Conservation (phyloP, 75 land plant species). For the Ceratopteris richardii region DNA sequence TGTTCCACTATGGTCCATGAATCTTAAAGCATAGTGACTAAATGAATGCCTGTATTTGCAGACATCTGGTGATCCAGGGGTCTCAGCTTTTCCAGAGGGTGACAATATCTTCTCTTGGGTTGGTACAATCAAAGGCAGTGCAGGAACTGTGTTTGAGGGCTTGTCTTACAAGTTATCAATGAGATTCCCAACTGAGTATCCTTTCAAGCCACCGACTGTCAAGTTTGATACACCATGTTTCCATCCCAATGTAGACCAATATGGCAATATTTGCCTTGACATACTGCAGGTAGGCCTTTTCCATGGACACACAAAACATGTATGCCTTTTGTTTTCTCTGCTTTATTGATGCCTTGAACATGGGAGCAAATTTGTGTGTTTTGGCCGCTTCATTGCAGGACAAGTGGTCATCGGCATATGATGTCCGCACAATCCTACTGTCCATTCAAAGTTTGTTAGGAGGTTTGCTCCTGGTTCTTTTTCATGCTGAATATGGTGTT, state of each 20-base stretch:
- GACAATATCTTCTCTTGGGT: slow-evolving; percentile 84
- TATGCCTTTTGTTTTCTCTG: background rate
- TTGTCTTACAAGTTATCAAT: slow-evolving; percentile 67
- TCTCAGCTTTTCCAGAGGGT: slow-evolving; percentile 78
- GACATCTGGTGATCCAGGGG: slow-evolving; percentile 68
- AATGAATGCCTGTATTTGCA: slow-evolving; percentile 12
- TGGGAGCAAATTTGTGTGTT: background rate
- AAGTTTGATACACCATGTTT: slow-evolving; percentile 83
- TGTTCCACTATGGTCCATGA: too few relatives aligned
- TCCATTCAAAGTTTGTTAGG: slow-evolving; percentile 83
- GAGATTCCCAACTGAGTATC: slow-evolving; percentile 65
- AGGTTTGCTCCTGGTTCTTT: slow-evolving; percentile 31
- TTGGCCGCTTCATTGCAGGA: slow-evolving; percentile 33
- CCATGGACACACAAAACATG: background rate
- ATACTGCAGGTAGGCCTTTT: slow-evolving; percentile 62
- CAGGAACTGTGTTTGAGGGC: slow-evolving; percentile 66
- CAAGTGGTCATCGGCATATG: slow-evolving; percentile 93
- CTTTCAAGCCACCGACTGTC: slow-evolving; percentile 80
- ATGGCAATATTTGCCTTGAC: slow-evolving; percentile 81
- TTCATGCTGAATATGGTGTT: background rate
- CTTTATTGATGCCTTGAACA: background rate
- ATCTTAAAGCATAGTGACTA: too few relatives aligned
- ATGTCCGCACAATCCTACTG: slow-evolving; percentile 64
- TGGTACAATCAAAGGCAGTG: slow-evolving; percentile 79
- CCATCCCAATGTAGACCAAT: slow-evolving; percentile 87